These are phyloP conservation scores for Geranomyces michiganensis DNA, from an alignment of 192 early-diverging fungal species.

Conservation along the genomic window DNA sequence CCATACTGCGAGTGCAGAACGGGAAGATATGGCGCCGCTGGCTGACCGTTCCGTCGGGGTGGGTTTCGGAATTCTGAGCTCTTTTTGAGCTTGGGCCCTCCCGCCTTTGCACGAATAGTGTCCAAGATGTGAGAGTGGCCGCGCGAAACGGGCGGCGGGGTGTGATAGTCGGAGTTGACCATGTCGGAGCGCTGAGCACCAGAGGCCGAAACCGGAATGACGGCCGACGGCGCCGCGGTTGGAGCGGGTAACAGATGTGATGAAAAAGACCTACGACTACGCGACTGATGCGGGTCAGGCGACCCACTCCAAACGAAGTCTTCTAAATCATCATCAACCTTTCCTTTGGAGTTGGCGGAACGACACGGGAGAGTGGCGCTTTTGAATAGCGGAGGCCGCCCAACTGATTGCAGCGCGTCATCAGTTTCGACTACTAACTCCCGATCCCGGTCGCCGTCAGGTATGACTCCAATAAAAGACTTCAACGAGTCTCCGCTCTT, in stretches of 20 bases:
- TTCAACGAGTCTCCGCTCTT: constrained; percentile 8
- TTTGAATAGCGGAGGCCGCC: constrained; percentile 28
- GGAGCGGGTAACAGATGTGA: constrained; percentile 20
- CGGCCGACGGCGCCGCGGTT: constrained; percentile 10
- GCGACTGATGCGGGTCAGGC: constrained; percentile 18
- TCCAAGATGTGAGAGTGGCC: background rate
- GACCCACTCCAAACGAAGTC: constrained; percentile 31
- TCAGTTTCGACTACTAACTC: constrained; percentile 30
- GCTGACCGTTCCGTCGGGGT: background rate
- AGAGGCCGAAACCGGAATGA: constrained; percentile 13
- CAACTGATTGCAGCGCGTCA: background rate
- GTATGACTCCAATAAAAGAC: background rate
- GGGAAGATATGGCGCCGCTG: background rate
- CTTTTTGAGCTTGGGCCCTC: constrained; percentile 15
- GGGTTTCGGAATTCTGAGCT: constrained; percentile 12
- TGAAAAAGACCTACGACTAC: constrained; percentile 18
- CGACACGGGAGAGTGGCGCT: constrained; percentile 1
- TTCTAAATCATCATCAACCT: constrained; percentile 17
- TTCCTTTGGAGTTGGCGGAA: background rate
- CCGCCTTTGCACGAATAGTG: background rate
- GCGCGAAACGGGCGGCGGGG: background rate
- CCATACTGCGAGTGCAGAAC: constrained; percentile 4
- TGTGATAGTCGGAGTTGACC: constrained; percentile 4
- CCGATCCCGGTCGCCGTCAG: constrained; percentile 20
- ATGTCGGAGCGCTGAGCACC: background rate